phyloP scores from a whole-genome alignment of 2,329 filamentous ascomycete genomes.

The Sporothrix humicola region DNA sequence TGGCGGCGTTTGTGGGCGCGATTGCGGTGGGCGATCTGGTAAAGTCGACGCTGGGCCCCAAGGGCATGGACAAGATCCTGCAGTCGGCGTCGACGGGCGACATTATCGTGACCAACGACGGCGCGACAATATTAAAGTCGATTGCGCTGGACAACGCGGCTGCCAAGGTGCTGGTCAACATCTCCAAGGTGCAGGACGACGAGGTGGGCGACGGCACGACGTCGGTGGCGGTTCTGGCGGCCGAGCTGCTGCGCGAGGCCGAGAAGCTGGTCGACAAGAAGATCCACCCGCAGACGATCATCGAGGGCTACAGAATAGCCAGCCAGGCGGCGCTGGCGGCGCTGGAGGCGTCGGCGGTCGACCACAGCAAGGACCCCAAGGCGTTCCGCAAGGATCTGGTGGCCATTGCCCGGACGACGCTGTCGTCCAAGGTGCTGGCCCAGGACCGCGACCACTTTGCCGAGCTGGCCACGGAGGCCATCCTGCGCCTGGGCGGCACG shows the following conservation, averaged over 20 bases:
- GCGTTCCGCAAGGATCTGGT: constrained; percentile 89
- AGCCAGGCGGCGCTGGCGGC: constrained; percentile 85
- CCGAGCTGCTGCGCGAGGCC: constrained; percentile 92
- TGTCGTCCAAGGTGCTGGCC: constrained; percentile 95
- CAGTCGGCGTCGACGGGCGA: constrained; percentile 97
- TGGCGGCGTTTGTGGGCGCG: constrained; percentile 96
- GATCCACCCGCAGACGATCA: constrained; percentile 99
- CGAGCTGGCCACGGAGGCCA: constrained; percentile 85
- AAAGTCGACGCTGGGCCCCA: constrained; percentile 95
- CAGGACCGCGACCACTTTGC: constrained; percentile 95
- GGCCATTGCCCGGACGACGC: constrained; percentile 89
- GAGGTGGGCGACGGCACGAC: constrained; percentile 98
- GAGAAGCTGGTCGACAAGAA: constrained; percentile 98
- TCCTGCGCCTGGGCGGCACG: constrained; percentile 85
- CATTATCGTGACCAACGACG: constrained; percentile 98
- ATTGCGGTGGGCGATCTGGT: constrained; percentile 97
- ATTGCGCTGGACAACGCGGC: constrained; percentile 98
- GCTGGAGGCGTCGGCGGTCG: constrained; percentile 81
- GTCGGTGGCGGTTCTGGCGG: constrained; percentile 93
- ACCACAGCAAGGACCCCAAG: constrained; percentile 83
- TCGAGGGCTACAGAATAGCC: constrained; percentile 98
- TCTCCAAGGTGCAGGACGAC: constrained; percentile 98
- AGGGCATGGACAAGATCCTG: constrained; percentile 99
- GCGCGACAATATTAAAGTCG: constrained; percentile 96
- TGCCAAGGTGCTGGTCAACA: constrained; percentile 97